Percentiles rank a stretch among this genome's conserved stretches.
Evolutionary conservation across 306 rosid genomes (phyloP).

Genomic region (Lotus japonicus): DNA sequence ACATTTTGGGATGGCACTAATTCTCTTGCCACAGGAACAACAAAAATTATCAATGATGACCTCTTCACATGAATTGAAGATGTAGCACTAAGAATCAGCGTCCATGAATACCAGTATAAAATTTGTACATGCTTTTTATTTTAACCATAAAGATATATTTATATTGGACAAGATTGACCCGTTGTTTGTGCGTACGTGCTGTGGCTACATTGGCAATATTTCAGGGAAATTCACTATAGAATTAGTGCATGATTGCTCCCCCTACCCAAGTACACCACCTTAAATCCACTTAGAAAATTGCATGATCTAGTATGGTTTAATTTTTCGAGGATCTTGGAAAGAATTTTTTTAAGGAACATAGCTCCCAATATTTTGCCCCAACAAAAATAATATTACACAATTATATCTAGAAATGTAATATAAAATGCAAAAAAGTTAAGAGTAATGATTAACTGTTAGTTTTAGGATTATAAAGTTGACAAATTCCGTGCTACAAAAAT

Average conservation of each 20-base stretch:
- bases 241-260: neutral
- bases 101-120: neutral
- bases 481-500: too few relatives aligned
- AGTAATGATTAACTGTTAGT: too few relatives aligned
- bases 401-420: too few relatives aligned
- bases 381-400: too few relatives aligned
- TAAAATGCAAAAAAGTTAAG: too few relatives aligned
- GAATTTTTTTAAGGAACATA: too few relatives aligned
- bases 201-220: neutral
- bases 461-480: too few relatives aligned
- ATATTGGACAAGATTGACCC: neutral
- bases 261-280: too few relatives aligned
- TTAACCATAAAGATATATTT: neutral
- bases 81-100: neutral
- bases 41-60: neutral
- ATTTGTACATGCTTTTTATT: conserved; percentile 20
- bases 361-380: too few relatives aligned
- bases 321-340: too few relatives aligned
- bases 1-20: neutral
- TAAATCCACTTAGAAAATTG: neutral
- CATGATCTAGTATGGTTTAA: neutral
- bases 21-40: too few relatives aligned
- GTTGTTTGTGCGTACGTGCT: neutral
- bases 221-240: neutral
- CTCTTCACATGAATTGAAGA: neutral